Evolutionary conservation across 306 rosid species (phyloP).

Genomic region (Prunus fruticosa): DNA sequence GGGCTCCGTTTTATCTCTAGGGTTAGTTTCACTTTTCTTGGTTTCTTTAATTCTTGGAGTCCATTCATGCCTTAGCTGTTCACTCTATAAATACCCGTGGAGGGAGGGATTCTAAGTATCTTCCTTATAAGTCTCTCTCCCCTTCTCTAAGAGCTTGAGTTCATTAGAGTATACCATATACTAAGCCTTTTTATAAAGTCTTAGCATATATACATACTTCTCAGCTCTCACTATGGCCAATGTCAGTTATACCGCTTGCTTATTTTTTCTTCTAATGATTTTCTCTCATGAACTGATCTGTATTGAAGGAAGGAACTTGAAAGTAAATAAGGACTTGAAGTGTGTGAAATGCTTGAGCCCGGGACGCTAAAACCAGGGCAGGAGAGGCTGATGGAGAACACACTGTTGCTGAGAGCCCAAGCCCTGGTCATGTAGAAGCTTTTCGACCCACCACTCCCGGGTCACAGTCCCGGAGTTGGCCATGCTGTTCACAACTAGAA

Average conservation of each 20-base stretch:
- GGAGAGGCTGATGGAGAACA: background rate
- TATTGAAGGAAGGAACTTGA: conserved; percentile 53
- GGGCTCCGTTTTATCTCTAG: background rate
- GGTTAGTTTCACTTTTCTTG: background rate
- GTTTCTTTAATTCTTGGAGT: background rate
- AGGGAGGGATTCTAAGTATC: background rate
- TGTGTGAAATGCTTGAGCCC: background rate
- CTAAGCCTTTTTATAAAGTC: background rate
- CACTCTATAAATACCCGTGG: conserved; percentile 19
- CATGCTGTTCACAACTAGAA: conserved; percentile 48
- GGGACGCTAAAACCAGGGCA: conserved; percentile 4
- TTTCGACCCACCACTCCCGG: conserved; percentile 73
- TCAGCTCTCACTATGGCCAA: conserved; percentile 39
- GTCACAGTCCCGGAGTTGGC: conserved; percentile 84
- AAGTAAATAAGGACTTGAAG: conserved; percentile 24
- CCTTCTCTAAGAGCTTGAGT: conserved; percentile 8
- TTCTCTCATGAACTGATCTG: conserved; percentile 40
- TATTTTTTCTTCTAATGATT: conserved; percentile 41
- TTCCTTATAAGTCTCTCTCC: background rate
- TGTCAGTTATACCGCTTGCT: conserved; percentile 25
- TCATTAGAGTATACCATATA: background rate
- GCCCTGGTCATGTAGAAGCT: conserved; percentile 44
- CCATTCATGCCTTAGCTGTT: background rate
- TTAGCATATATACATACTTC: background rate
- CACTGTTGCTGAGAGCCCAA: background rate